Evolutionary conservation across 129 eudicot species (phyloP), one percentile per base, ranked within the genome.

Genomic region (Helichrysum umbraculigerum): DNA sequence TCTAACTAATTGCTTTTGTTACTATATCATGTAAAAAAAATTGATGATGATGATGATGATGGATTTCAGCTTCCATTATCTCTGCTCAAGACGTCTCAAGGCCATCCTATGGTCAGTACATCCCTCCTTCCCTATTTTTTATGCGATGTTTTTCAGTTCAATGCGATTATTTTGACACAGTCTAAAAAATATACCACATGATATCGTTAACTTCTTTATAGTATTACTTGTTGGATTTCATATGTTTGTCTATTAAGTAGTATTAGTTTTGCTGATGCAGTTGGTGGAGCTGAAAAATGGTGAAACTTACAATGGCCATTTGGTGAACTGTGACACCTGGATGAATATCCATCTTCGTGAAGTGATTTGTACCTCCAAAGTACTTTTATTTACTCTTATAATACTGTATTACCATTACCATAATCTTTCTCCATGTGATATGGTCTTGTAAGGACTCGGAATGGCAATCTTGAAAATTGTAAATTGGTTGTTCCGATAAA

Each of bases 341-440:
- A 91, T 91, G 97, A 91, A 91, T 67, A 91, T 91, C 60, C 97
- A 91, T 85, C 97, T 91, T 56, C 94, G 97, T 58, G 97, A 88
- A 88, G 97, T 91, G 69, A 91, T 91, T 9, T 91, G 97, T 77
- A 91, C 97, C 81, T 91, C 97, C 51, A 91, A 91, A 64, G 81
- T 29, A 47, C 65, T 11, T 58, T 30, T 25, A 5, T 41, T 8
- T 15, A 32, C 33, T 2, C 14, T 44, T 54, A 10, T 1, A 10
- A 17, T 5, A 29, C 11, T 19, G 22, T 51, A 6, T 61, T 22
- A 57, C 68, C 20, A 6, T 61, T 22, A 57, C 68, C 20, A 21
- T 57, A 12, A 4, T 39, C 17, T 39, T 29, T 62, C 3, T 2
- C 11, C 14, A 44, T 71, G 34, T 7, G 30, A 57, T 57, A 6